phyloP scores from a whole-genome alignment of 1,284 basidiomycete species.

The Porodaedalea pini region DNA sequence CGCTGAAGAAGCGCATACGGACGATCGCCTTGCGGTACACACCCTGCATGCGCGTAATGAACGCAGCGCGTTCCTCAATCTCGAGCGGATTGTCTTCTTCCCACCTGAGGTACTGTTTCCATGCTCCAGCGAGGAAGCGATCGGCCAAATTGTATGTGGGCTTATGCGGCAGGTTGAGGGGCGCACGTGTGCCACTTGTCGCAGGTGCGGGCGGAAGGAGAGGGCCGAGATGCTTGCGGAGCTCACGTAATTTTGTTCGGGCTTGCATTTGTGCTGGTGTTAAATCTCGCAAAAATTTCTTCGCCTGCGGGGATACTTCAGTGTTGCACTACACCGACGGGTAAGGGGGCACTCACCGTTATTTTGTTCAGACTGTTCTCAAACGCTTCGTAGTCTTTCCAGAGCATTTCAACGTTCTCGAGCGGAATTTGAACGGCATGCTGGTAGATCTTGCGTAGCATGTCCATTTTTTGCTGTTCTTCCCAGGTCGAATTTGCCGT shows the following conservation, averaged over 20 bases:
- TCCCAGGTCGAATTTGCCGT: constrained; percentile 90
- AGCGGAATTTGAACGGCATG: constrained; percentile 92
- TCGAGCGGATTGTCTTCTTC: constrained; percentile 94
- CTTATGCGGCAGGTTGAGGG: constrained; percentile 63
- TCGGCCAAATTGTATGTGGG: constrained; percentile 77
- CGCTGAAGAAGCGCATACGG: constrained; percentile 91
- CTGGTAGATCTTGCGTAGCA: constrained; percentile 88
- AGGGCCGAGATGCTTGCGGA: constrained; percentile 67
- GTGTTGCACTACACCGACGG: background rate
- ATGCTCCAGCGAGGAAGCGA: constrained; percentile 72
- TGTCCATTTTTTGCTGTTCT: constrained; percentile 93
- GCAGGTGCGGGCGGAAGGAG: constrained; percentile 56
- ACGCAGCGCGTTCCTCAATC: constrained; percentile 72
- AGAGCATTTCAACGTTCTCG: constrained; percentile 89
- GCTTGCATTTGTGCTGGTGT: constrained; percentile 93
- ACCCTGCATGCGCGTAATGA: constrained; percentile 72
- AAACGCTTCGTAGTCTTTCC: constrained; percentile 94
- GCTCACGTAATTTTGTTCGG: constrained; percentile 80
- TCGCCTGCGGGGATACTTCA: constrained; percentile 50
- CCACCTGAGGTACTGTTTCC: constrained; percentile 94
- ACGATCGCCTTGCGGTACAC: constrained; percentile 88
- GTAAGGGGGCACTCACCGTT: constrained; percentile 48
- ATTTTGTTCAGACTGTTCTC: constrained; percentile 90
- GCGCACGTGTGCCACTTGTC: constrained; percentile 29
- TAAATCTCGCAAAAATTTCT: constrained; percentile 87